phyloP scores from a whole-genome alignment of 2,329 filamentous ascomycete genomes.

The Tothia fuscella region DNA sequence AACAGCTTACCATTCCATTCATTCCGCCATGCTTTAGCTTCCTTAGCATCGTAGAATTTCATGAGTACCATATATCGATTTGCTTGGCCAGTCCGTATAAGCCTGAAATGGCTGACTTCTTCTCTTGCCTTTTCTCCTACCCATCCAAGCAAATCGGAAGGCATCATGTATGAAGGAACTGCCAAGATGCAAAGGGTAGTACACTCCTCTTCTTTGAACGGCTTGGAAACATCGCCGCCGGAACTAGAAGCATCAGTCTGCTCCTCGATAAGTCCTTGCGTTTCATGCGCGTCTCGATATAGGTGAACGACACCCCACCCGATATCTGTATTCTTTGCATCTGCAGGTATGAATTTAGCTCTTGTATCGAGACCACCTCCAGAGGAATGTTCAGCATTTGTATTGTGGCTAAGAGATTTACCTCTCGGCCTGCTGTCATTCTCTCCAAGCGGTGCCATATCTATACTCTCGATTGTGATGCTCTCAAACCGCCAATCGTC shows the following conservation, averaged over 20 bases:
- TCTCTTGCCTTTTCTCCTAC: conserved; percentile 78
- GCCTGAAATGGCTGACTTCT: conserved; percentile 82
- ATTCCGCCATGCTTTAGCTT: conserved; percentile 67
- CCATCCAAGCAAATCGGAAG: conserved; percentile 82
- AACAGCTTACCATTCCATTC: conserved; percentile 91
- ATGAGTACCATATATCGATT: conserved; percentile 93
- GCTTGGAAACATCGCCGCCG: conserved; percentile 6
- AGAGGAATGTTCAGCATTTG: conserved; percentile 37
- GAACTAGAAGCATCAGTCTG: conserved; percentile 18
- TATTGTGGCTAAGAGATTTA: conserved; percentile 27
- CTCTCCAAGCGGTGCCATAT: conserved; percentile 42
- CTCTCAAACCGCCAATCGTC: conserved; percentile 69
- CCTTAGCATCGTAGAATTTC: conserved; percentile 70
- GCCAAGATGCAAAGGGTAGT: conserved; percentile 88
- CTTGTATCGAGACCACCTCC: conserved; percentile 61
- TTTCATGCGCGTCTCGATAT: conserved; percentile 75
- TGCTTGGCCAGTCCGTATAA: conserved; percentile 79
- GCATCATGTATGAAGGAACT: conserved; percentile 86
- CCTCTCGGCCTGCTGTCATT: conserved; percentile 20
- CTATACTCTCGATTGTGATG: conserved; percentile 71
- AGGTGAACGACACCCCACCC: conserved; percentile 92
- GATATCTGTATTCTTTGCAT: conserved; percentile 60
- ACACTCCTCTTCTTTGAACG: conserved; percentile 50
- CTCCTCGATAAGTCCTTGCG: conserved; percentile 46
- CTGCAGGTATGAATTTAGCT: conserved; percentile 62